Base-by-base conservation (phyloP, 1,284 basidiomycete genomes). In the Inonotus obliquus region DNA sequence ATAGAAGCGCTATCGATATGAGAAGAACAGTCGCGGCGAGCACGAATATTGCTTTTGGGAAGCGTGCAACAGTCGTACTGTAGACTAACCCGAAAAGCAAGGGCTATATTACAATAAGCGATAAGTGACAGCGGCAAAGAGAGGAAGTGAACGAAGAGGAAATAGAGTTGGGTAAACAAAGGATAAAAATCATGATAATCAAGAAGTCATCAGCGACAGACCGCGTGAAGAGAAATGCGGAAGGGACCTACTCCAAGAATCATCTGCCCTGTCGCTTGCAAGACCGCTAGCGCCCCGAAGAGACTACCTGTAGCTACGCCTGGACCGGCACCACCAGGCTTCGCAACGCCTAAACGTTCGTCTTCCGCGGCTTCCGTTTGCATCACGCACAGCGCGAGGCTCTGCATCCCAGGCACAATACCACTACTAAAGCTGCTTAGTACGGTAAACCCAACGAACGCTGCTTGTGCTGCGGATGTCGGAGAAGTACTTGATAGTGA, bases 31-130 rank as follows among this genome's bases (percentile, higher is more conserved):
- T 72, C 4, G 75, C 79, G n/a, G 85, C 85, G 21, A 77, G 71
- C 13, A 76, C 76, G 68, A 91, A 91, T 57, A 91, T 82, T 2
- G 85, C 78, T 71, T 84, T 85, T 19, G 88, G 88, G 68, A 78
- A 87, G 10, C 68, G 73, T 0, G 81, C 85, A 25, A 91, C 87
- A 2, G 87, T 89, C 59, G 71, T 73, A 65, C 83, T 81, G 73
- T 87, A 91, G 44, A 91, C 74, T 59, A 86, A 54, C 7, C 85
- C 88, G 67, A 91, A 91, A 10, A 90, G 59, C 69, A 90, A 72
- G 0, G 89, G 89, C 85, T 89, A 65, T 19, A 32, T 17, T 25
- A 29, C 14, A 52, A 41, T 2, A 44, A 13, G 27, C 38, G 35
- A 14, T 25, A 45, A 13, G 25, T 13, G 52, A 71, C 56, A 84